Evolutionary conservation across 2,329 filamentous ascomycete species (phyloP).

Genomic region (Cryoendolithus antarcticus): DNA sequence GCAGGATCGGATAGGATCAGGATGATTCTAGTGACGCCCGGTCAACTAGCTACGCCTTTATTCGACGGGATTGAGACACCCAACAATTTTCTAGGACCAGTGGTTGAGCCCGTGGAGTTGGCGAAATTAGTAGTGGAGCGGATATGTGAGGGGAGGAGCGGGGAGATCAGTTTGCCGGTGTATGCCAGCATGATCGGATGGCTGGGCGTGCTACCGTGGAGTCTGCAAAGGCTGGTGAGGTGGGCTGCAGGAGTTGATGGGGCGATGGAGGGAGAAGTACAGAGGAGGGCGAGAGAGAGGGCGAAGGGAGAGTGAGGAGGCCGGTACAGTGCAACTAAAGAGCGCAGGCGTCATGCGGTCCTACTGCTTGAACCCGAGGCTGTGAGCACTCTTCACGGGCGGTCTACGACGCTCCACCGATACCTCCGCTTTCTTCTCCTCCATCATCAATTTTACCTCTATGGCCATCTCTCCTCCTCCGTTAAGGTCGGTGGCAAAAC

Average conservation of each 20-base stretch:
- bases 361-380: too few relatives aligned
- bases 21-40: constrained; percentile 76
- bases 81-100: constrained; percentile 70
- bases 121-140: constrained; percentile 71
- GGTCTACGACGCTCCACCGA: too few relatives aligned
- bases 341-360: too few relatives aligned
- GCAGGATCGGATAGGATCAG: constrained; percentile 54
- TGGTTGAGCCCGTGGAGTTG: constrained; percentile 80
- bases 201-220: constrained; percentile 66
- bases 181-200: constrained; percentile 73
- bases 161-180: constrained; percentile 64
- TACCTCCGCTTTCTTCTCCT: too few relatives aligned
- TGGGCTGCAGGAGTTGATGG: constrained; percentile 62
- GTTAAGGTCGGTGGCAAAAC: too few relatives aligned
- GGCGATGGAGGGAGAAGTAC: constrained; percentile 47
- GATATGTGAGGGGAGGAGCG: constrained; percentile 68
- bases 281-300: background rate
- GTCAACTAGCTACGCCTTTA: constrained; percentile 78
- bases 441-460: too few relatives aligned
- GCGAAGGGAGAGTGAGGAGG: too few relatives aligned
- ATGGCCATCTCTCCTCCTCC: too few relatives aligned
- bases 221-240: constrained; percentile 60
- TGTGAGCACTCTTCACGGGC: too few relatives aligned
- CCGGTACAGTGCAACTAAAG: too few relatives aligned
- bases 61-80: constrained; percentile 79